Conservation (phyloP, 2,329 filamentous ascomycete genomes). For the Teratosphaeria pseudoeucalypti region DNA sequence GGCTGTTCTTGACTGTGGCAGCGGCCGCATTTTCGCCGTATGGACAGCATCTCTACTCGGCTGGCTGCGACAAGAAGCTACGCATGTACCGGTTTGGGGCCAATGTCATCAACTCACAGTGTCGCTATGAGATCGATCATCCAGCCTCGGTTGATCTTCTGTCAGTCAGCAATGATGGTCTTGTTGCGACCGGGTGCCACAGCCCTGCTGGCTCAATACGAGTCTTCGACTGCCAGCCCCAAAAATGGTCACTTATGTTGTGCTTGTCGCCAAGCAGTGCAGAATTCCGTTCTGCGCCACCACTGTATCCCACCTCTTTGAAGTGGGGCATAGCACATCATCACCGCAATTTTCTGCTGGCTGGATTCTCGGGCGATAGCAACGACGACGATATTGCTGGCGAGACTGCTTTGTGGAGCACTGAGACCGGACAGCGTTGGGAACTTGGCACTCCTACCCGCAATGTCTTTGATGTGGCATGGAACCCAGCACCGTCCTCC, state of each 20-base stretch:
- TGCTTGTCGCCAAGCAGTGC: constrained; percentile 11
- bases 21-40: constrained; percentile 42
- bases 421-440: constrained; percentile 31
- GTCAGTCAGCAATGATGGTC: constrained; percentile 30
- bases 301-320: constrained; percentile 35
- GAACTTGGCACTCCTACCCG: constrained; percentile 38
- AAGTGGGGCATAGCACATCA: constrained; percentile 35
- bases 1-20: constrained; percentile 47
- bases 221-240: constrained; percentile 8
- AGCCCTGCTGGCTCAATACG: constrained; percentile 9
- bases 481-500: constrained; percentile 38
- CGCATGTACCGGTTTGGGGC: constrained; percentile 24
- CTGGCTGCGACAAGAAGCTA: constrained; percentile 45
- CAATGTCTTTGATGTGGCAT: constrained; percentile 49
- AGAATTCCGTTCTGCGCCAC: constrained; percentile 15
- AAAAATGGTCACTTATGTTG: not conserved
- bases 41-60: constrained; percentile 23
- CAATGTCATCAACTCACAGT: constrained; percentile 4
- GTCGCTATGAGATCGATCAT: constrained; percentile 29
- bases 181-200: constrained; percentile 41
- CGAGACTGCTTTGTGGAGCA: constrained; percentile 45
- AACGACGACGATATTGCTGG: constrained; percentile 34
- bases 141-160: constrained; percentile 42
- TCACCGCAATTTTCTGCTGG: constrained; percentile 39
- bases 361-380: constrained; percentile 39